Conservation (phyloP, 225 moss, liverwort and hornwort genomes). For the Marchantia paleacea region DNA sequence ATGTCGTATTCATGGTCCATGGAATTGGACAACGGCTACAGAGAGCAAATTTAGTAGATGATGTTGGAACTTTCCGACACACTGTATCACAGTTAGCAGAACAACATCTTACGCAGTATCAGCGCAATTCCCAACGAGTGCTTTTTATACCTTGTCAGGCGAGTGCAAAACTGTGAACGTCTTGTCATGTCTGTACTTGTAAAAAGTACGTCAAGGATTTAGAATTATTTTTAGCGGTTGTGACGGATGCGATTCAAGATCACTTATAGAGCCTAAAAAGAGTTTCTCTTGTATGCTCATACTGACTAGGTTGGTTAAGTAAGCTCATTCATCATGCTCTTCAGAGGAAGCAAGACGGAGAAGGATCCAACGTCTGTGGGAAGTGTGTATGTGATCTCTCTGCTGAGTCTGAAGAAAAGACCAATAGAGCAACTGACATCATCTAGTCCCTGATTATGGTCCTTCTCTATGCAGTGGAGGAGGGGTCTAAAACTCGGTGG, state of each 20-base stretch:
- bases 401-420: neutral
- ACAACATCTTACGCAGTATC: conserved; percentile 83
- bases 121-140: conserved; percentile 79
- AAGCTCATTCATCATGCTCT: too few relatives aligned
- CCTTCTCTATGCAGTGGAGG: conserved; percentile 68
- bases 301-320: too few relatives aligned
- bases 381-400: too few relatives aligned
- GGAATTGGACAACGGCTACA: conserved; percentile 98
- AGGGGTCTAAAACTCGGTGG: conserved; percentile 92
- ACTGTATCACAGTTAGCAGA: conserved; percentile 77
- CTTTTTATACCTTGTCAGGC: conserved; percentile 99
- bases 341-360: too few relatives aligned
- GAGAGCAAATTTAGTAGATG: conserved; percentile 96
- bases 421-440: neutral
- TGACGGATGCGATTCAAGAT: too few relatives aligned
- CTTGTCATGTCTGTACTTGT: neutral
- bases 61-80: conserved; percentile 88
- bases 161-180: neutral
- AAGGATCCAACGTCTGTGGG: too few relatives aligned
- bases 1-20: conserved; percentile 99
- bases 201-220: too few relatives aligned
- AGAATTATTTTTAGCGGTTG: neutral
- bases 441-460: neutral
- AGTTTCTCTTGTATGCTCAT: too few relatives aligned
- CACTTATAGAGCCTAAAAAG: too few relatives aligned